phyloP scores from a whole-genome alignment of 805 yeast species.

The Ogataea pignaliae region DNA sequence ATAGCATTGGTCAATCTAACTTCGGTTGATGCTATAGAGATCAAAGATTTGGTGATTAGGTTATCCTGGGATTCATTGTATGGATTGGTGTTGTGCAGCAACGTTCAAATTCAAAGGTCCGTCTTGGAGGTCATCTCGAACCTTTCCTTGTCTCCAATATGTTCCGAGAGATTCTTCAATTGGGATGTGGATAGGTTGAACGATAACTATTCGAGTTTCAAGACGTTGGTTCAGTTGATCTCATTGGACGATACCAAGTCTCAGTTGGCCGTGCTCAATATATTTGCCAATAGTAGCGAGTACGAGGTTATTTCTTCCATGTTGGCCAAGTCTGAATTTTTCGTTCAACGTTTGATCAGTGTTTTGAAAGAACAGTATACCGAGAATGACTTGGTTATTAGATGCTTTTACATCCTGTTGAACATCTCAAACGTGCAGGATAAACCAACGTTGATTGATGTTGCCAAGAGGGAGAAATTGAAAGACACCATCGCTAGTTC shows the following conservation, averaged over 20 bases:
- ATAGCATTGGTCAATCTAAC: conserved; percentile 49
- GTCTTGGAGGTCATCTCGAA: conserved; percentile 48
- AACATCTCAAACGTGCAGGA: conserved; percentile 9
- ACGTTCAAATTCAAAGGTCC: conserved; percentile 40
- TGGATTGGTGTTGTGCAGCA: conserved; percentile 31
- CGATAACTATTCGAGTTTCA: conserved; percentile 35
- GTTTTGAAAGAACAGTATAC: conserved; percentile 12
- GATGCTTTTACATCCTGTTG: conserved; percentile 21
- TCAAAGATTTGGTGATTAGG: conserved; percentile 33
- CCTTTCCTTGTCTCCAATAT: conserved; percentile 33
- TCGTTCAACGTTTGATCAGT: conserved; percentile 13
- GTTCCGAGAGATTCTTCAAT: conserved; percentile 57
- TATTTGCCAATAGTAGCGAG: conserved; percentile 29
- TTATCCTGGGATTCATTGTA: conserved; percentile 33
- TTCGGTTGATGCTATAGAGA: conserved; percentile 31
- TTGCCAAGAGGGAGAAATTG: conserved; percentile 3
- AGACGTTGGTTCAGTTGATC: conserved; percentile 36
- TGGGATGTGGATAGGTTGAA: conserved; percentile 30
- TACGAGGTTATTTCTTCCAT: conserved; percentile 21
- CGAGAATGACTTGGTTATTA: conserved; percentile 19
- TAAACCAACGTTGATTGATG: not conserved
- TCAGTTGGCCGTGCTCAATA: conserved; percentile 31
- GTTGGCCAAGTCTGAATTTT: conserved; percentile 16
- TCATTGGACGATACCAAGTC: conserved; percentile 35
- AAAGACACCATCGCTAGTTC: conserved; percentile 2